These are phyloP conservation scores for Trichoderma guizhouense DNA, from an alignment of 2,329 filamentous ascomycete genomes.

Conservation along the genomic window DNA sequence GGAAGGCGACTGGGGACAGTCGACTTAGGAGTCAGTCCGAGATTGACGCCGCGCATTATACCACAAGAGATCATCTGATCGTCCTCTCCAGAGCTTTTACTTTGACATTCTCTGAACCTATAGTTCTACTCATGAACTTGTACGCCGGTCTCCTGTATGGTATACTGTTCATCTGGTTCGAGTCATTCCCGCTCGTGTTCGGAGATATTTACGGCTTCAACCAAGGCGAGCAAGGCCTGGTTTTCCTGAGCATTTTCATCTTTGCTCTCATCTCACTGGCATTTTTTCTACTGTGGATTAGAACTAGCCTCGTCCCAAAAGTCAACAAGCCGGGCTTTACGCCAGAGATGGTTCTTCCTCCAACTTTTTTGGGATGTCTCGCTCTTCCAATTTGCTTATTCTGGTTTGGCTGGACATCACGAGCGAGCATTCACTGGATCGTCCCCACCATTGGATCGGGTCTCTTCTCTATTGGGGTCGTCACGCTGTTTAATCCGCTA, in stretches of 20 bases:
- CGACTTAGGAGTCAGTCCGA: not conserved
- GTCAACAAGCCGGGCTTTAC: not conserved
- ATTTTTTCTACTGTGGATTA: not conserved
- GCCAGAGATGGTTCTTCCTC: conserved; percentile 40
- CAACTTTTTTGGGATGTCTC: conserved; percentile 56
- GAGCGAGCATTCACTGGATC: conserved; percentile 53
- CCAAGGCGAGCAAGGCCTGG: not conserved
- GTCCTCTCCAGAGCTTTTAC: not conserved
- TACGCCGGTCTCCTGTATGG: not conserved
- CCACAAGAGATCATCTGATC: not conserved
- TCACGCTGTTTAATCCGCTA: conserved; percentile 13
- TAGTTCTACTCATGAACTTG: not conserved
- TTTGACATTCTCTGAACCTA: not conserved
- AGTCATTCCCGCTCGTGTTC: not conserved
- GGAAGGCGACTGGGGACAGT: not conserved
- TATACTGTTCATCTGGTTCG: not conserved
- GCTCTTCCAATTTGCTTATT: conserved; percentile 58
- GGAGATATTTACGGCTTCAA: not conserved
- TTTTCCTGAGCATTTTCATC: not conserved
- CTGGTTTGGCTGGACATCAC: conserved; percentile 64
- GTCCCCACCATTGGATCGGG: conserved; percentile 44
- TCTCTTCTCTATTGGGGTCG: conserved; percentile 49
- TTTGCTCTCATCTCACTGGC: not conserved
- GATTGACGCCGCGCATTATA: not conserved
- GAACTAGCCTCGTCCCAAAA: not conserved